Evolutionary conservation across 2,329 filamentous ascomycete genomes (phyloP), one percentile per base, ranked within the genome.

Genomic region (Colletotrichum sansevieriae): DNA sequence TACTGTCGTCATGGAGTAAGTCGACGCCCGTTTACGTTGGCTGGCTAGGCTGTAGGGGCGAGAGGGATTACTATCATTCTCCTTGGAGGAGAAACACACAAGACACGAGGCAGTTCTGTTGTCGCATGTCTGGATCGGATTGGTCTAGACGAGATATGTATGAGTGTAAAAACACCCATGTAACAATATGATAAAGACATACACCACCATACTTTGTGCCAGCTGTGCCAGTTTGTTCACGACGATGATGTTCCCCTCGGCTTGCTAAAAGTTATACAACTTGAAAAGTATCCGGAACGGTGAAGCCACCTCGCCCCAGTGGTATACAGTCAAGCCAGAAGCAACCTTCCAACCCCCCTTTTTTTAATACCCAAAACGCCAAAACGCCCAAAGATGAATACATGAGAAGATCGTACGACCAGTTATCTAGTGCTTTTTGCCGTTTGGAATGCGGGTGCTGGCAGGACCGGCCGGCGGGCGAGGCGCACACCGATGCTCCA

Each of bases 1-100:
- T 72, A 94, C 92, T 73, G 95, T 93, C 70, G 84, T 88, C 72
- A 96, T 99, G 93, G 96, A 99, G 81, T 98, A 93, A 84, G 76
- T 43, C 12, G 10, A 29, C 15, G 5, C 37, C 41, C n/a, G 25
- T 47, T 39, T 39, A 37, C 20, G 54, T 57, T 46, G 55, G 43
- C 46, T 60, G 47, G 52, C 41, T 47, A 55, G 52, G 57, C 33
- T 52, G 46, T 39, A 55, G 37, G 55, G 54, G 55, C 39, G 44
- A 59, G 57, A 18, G 37, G 51, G 44, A 46, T 29, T 22, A 46
- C 37, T 22, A 46, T 35, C 22, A 35, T 63, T 56, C 49, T 66
- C 41, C 8, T 46, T 41, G 56, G 47, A 54, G 55, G 62, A 61
- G 62, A 61, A 29, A 58, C 37, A 35, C 47, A 39, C 22, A 66